phyloP scores from a whole-genome alignment of 2,329 filamentous ascomycete species.

The Diaporthe aspalathi region DNA sequence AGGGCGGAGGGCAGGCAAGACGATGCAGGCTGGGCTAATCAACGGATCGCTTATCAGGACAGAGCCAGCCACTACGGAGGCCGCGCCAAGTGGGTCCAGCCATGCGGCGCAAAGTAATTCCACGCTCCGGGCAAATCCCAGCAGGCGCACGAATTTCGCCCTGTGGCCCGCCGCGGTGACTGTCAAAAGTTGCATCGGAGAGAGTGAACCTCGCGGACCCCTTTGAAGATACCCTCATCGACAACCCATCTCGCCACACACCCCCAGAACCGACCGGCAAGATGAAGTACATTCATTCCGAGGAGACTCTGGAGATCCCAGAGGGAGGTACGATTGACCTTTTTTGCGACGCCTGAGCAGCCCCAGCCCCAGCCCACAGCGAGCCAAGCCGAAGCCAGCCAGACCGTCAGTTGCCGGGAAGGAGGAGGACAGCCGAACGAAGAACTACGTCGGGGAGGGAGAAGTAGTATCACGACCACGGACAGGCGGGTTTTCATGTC shows the following conservation, averaged over 20 bases:
- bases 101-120: slow-evolving; percentile 15
- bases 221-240: slow-evolving; percentile 38
- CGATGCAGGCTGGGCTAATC: no score
- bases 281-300: slow-evolving; percentile 99
- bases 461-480: not conserved
- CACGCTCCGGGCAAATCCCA: slow-evolving; percentile 20
- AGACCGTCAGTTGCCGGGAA: slow-evolving; percentile 35
- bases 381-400: slow-evolving; percentile 8
- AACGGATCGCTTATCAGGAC: no score
- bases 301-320: slow-evolving; percentile 94
- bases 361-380: slow-evolving; percentile 30
- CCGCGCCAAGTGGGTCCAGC: slow-evolving; percentile 4
- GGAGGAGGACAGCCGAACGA: slow-evolving; percentile 21
- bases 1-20: no score
- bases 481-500: not conserved
- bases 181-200: slow-evolving; percentile 34
- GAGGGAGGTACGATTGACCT: slow-evolving; percentile 82
- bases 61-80: no score
- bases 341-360: slow-evolving; percentile 7
- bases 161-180: slow-evolving; percentile 5
- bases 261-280: slow-evolving; percentile 69
- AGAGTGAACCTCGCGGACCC: slow-evolving; percentile 32
- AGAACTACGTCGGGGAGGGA: not conserved
- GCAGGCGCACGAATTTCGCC: slow-evolving; percentile 33
- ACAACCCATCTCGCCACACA: slow-evolving; percentile 54